Percentiles rank a stretch among this genome's conserved stretches.
Evolutionary conservation across 257 asterid species (phyloP).

Genomic region (Fraxinus cuspidata): DNA sequence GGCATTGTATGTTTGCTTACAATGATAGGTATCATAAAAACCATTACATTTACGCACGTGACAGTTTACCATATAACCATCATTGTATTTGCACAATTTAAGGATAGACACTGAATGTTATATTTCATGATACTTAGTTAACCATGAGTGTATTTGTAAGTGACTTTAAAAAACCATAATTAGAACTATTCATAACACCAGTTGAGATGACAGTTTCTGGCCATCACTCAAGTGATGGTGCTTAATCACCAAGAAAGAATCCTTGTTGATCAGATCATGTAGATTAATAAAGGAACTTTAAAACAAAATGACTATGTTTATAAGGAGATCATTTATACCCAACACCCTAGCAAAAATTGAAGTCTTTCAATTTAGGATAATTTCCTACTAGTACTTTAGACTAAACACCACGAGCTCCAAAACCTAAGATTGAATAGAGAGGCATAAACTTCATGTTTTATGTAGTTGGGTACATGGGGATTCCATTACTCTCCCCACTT

Average conservation of each 20-base stretch:
- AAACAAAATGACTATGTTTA: neutral
- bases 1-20: neutral
- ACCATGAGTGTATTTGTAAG: neutral
- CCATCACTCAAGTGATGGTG: too few relatives aligned
- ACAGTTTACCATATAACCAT: too few relatives aligned
- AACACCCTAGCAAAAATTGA: neutral
- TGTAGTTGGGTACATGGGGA: too few relatives aligned
- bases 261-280: neutral
- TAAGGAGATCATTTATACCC: neutral
- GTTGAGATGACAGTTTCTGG: too few relatives aligned
- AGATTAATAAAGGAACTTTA: neutral
- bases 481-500: too few relatives aligned
- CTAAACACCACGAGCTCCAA: too few relatives aligned
- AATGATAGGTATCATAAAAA: neutral
- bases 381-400: neutral
- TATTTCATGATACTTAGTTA: neutral
- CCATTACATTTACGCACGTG: neutral
- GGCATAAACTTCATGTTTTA: too few relatives aligned
- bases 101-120: neutral
- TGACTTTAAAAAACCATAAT: neutral
- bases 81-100: neutral
- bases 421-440: too few relatives aligned
- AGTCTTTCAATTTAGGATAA: neutral
- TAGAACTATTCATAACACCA: neutral
- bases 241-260: neutral